Evolutionary conservation across 306 rosid species (phyloP).

Genomic region (Leucaena leucocephala): DNA sequence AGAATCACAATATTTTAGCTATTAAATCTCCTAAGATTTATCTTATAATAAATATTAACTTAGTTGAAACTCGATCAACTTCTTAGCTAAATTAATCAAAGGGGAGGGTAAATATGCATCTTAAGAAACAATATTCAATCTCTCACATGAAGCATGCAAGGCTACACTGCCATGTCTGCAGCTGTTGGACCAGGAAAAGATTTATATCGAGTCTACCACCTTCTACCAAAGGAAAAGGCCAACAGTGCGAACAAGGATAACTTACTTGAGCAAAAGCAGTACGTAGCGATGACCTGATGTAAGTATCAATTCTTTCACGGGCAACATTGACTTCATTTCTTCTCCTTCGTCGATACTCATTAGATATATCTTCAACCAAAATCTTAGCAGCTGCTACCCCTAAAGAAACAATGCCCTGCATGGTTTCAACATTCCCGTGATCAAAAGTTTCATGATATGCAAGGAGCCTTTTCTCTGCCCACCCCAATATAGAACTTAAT

Average conservation of each 20-base stretch:
- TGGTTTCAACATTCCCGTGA: conserved; percentile 68
- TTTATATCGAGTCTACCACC: conserved; percentile 26
- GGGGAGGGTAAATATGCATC: background rate
- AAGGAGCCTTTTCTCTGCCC: conserved; percentile 99
- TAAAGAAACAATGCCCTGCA: conserved; percentile 92
- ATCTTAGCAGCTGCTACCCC: conserved; percentile 93
- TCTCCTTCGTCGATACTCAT: conserved; percentile 91
- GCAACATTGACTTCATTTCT: conserved; percentile 86
- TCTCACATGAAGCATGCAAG: background rate
- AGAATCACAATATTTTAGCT: conserved; percentile 19
- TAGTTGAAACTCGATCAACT: conserved; percentile 2
- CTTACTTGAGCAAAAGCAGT: conserved; percentile 99
- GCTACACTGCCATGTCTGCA: conserved; percentile 1
- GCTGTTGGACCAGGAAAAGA: conserved; percentile 18
- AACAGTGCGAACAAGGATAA: conserved; percentile 31
- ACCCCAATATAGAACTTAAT: conserved; percentile 85
- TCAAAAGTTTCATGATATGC: conserved; percentile 99
- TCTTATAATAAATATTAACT: background rate
- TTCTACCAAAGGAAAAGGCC: conserved; percentile 22
- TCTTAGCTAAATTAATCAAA: background rate
- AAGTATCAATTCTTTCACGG: conserved; percentile 89
- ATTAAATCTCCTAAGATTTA: background rate
- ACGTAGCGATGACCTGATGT: conserved; percentile 91
- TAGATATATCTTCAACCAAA: conserved; percentile 91
- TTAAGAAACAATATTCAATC: background rate